A percentile compares a stretch with the other conserved stretches of the same genome.
These are phyloP conservation scores for Parastagonospora nodorum DNA, from an alignment of 2,329 filamentous ascomycete genomes.

Conservation along the genomic window DNA sequence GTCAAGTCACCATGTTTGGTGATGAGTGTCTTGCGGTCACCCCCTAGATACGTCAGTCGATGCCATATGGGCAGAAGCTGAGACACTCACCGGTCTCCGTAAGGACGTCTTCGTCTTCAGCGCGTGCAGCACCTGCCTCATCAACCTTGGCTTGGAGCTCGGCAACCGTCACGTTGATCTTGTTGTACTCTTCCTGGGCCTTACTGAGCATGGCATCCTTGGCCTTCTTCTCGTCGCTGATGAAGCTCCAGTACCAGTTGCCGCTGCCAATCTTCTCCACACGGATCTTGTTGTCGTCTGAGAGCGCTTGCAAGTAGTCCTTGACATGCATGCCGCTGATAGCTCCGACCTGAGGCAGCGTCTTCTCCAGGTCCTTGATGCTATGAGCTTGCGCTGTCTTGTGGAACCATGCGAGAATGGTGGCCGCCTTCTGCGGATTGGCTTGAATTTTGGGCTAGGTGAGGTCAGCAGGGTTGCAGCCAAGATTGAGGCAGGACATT, in stretches of 20 bases:
- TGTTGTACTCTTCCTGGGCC: constrained; percentile 46
- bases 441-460: constrained; percentile 60
- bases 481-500: neutral
- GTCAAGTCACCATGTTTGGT: constrained; percentile 42
- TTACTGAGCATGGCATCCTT: constrained; percentile 48
- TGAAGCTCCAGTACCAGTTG: constrained; percentile 75
- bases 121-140: constrained; percentile 44
- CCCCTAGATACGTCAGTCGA: constrained; percentile 19
- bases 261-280: constrained; percentile 73
- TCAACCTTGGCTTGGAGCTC: constrained; percentile 51
- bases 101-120: constrained; percentile 47
- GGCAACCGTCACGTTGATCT: constrained; percentile 36
- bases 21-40: constrained; percentile 46
- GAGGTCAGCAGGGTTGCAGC: constrained; percentile 10
- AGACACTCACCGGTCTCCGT: constrained; percentile 32
- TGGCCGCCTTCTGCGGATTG: constrained; percentile 62
- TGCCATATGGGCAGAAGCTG: neutral
- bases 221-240: constrained; percentile 60
- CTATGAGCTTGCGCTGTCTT: constrained; percentile 65
- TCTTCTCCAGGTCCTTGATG: constrained; percentile 71
- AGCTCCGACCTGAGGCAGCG: constrained; percentile 63
- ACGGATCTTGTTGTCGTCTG: constrained; percentile 65
- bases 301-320: constrained; percentile 67
- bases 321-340: constrained; percentile 71
- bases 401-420: constrained; percentile 65